Evolutionary conservation across 805 yeast genomes (phyloP), one percentile per base, ranked within the genome.

Genomic region (Ogataea nonfermentans): DNA sequence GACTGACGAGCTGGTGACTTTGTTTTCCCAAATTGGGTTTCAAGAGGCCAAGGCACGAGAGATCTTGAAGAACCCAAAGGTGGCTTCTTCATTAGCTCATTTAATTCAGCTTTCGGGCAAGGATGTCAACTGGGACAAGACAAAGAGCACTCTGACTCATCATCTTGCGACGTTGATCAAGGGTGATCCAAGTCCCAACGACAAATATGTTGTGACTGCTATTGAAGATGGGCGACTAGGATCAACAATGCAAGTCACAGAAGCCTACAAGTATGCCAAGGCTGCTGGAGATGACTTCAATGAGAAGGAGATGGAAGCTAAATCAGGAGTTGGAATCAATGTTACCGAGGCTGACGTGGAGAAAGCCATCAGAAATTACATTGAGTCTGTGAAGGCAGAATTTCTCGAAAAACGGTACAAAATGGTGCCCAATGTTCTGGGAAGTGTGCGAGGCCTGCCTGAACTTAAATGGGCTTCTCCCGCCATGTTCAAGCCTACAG

Each of bases 381-480:
- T 93, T 29, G 72, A 70, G 13, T 66, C 65, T 4, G 73, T 83
- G 61, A 75, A 74, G 55, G 76, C 67, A 1, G 81, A 74, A 17
- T 79, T 93, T 46, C 67, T 67, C 45, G 66, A 71, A n/a, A 78
- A 84, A 61, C 77, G 99, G 61, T 93, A 93, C 65, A 79, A 83
- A 51, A 64, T 77, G 19, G 81, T 91, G 38, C 91, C 96, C 16
- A 72, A 78, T 16, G 68, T 88, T 9, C 71, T 91, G 65, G 90
- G 89, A 3, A 81, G 79, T 31, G 77, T 86, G 46, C 88, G 86
- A 72, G 75, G 71, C 49, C 56, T 88, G 31, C 81, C 88, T 4
- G 77, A 69, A 13, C 73, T 93, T 63, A 88, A 86, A 66, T 93
- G 96, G 96, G 98, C 98, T 7, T 75, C 84, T 33, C 95, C 97